Conservation (phyloP, 2,329 filamentous ascomycete species). For the Daldinia eschscholtzii region DNA sequence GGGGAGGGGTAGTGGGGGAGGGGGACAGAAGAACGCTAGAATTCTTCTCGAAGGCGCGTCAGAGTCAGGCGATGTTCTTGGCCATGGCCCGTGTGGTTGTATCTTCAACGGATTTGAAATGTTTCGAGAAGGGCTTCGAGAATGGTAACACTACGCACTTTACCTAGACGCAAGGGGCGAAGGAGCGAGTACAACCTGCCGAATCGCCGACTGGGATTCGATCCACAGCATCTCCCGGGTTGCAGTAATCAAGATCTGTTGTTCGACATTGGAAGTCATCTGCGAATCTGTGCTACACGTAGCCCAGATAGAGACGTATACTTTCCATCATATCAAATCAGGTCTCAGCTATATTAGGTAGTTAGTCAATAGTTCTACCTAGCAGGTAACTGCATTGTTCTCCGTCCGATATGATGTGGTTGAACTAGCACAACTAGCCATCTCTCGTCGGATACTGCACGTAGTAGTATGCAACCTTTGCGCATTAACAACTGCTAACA, state of each 20-base stretch:
- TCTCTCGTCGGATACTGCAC: neutral
- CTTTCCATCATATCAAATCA: neutral
- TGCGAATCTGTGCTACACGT: neutral
- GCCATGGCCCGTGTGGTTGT: constrained; percentile 40
- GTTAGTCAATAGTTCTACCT: neutral
- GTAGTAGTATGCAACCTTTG: neutral
- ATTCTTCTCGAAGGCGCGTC: constrained; percentile 54
- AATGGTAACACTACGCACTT: constrained; percentile 28
- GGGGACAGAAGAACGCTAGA: constrained; percentile 47
- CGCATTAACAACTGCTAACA: constrained; percentile 9
- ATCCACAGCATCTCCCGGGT: neutral
- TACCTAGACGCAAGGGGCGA: constrained; percentile 16
- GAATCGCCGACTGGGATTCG: constrained; percentile 32
- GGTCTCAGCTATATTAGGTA: neutral
- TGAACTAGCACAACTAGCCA: no score
- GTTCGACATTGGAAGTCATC: neutral
- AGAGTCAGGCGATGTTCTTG: constrained; percentile 36
- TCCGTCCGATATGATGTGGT: no score
- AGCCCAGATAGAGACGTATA: neutral
- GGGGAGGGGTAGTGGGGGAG: constrained; percentile 29
- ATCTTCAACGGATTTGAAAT: constrained; percentile 17
- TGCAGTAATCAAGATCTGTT: constrained; percentile 24
- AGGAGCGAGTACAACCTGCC: constrained; percentile 18
- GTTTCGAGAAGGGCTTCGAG: constrained; percentile 26
- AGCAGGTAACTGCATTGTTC: neutral